A percentile compares a stretch with the other conserved stretches of the same genome.
These are phyloP conservation scores for Lipomyces mesembrius DNA, from an alignment of 805 yeast genomes.

Conservation along the genomic window DNA sequence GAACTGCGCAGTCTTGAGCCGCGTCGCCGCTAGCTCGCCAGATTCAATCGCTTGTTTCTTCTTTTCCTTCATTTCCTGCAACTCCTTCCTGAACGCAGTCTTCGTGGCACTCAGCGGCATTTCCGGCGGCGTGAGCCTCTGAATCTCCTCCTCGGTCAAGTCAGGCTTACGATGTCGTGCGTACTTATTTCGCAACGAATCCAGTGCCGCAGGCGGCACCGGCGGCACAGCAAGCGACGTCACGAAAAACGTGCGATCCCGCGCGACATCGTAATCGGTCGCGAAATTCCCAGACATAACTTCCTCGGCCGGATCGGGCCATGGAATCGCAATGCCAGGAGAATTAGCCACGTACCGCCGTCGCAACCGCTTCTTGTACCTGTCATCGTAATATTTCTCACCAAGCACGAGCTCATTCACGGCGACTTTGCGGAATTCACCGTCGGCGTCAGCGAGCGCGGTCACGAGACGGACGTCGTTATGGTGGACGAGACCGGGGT, in stretches of 20 bases:
- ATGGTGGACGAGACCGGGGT: slow-evolving; percentile 66
- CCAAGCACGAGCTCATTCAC: slow-evolving; percentile 72
- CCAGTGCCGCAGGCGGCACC: slow-evolving; percentile 67
- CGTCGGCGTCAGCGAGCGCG: slow-evolving; percentile 68
- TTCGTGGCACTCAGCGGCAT: slow-evolving; percentile 30
- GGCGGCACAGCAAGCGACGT: slow-evolving; percentile 69
- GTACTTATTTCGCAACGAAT: slow-evolving; percentile 75
- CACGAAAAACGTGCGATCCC: slow-evolving; percentile 73
- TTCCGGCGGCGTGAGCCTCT: slow-evolving; percentile 35
- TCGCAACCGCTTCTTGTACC: slow-evolving; percentile 74
- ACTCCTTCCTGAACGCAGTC: slow-evolving; percentile 20
- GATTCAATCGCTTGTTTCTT: neutral
- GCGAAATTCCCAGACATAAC: slow-evolving; percentile 41
- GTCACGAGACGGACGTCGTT: slow-evolving; percentile 76
- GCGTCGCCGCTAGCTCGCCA: neutral
- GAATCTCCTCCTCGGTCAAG: slow-evolving; percentile 29
- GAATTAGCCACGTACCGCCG: slow-evolving; percentile 75
- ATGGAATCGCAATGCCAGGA: slow-evolving; percentile 74
- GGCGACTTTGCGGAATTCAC: slow-evolving; percentile 69
- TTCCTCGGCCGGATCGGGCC: slow-evolving; percentile 74
- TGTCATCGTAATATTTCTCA: slow-evolving; percentile 74
- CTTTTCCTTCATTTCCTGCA: slow-evolving; percentile 4
- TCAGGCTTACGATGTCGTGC: slow-evolving; percentile 59
- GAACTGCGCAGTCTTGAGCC: neutral
- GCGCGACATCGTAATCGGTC: slow-evolving; percentile 28